A percentile compares a stretch with the other conserved stretches of the same genome.
Conservation (phyloP, 331 rosid species). For the Acacia pycnantha region DNA sequence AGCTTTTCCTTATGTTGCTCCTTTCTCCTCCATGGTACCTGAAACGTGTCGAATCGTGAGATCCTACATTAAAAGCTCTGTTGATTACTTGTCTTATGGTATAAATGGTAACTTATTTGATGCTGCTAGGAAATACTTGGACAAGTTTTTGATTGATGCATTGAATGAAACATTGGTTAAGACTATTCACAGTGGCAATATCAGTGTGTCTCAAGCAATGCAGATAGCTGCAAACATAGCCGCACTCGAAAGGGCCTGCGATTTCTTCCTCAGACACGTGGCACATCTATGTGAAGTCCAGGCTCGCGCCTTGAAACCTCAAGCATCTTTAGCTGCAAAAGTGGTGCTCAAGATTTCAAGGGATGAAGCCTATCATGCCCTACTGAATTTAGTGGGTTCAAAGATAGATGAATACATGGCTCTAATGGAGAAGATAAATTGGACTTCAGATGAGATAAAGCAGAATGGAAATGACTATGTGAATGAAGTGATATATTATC, state of each 20-base stretch:
- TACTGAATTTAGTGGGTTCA: slow-evolving; percentile 58
- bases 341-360: slow-evolving; percentile 65
- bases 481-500: slow-evolving; percentile 71
- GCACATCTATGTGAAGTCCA: slow-evolving; percentile 67
- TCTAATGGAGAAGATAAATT: slow-evolving; percentile 56
- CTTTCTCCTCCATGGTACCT: slow-evolving; percentile 91
- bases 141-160: slow-evolving; percentile 68
- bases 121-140: slow-evolving; percentile 64
- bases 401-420: slow-evolving; percentile 76
- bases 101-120: slow-evolving; percentile 48
- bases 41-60: slow-evolving; percentile 71
- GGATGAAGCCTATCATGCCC: slow-evolving; percentile 71
- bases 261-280: slow-evolving; percentile 68
- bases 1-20: slow-evolving; percentile 85
- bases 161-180: slow-evolving; percentile 67
- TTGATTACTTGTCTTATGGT: slow-evolving; percentile 81
- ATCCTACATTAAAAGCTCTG: slow-evolving; percentile 82
- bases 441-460: slow-evolving; percentile 78
- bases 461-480: slow-evolving; percentile 66
- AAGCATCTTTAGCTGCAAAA: slow-evolving; percentile 71
- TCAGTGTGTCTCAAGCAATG: slow-evolving; percentile 81
- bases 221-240: slow-evolving; percentile 92
- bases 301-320: slow-evolving; percentile 58
- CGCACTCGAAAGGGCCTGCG: slow-evolving; percentile 87
- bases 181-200: slow-evolving; percentile 51